phyloP scores from a whole-genome alignment of 768 basidiomycete species.

The Termitomyces sp. region DNA sequence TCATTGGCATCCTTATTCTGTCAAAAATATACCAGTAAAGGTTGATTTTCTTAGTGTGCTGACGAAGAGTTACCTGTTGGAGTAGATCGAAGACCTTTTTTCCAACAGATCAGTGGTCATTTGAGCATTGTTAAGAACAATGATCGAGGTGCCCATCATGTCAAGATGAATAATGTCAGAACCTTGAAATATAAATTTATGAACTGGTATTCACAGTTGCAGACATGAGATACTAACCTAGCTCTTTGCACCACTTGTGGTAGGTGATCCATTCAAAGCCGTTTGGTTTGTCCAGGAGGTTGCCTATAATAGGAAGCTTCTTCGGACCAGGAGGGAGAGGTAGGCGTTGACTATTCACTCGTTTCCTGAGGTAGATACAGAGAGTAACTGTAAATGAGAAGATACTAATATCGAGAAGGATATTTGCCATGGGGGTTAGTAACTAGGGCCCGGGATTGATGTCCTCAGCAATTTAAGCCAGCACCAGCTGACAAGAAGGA shows the following conservation, averaged over 20 bases:
- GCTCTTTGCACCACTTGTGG: too few relatives aligned
- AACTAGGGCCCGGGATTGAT: too few relatives aligned
- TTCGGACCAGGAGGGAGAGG: not conserved
- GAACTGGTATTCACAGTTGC: too few relatives aligned
- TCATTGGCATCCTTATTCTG: not conserved
- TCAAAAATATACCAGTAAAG: not conserved
- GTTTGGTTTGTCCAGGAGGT: too few relatives aligned
- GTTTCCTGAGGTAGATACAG: not conserved
- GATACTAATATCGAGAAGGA: too few relatives aligned
- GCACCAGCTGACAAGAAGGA: too few relatives aligned
- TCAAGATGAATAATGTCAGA: conserved; percentile 23
- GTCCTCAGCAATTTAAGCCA: too few relatives aligned
- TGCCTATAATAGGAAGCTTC: too few relatives aligned
- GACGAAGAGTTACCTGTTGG: not conserved
- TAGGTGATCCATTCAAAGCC: too few relatives aligned
- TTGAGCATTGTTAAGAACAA: conserved; percentile 18
- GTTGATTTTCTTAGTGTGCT: not conserved
- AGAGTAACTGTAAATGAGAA: not conserved
- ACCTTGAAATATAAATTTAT: conserved; percentile 4
- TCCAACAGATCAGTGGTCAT: conserved; percentile 20
- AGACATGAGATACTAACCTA: too few relatives aligned
- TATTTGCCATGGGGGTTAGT: too few relatives aligned
- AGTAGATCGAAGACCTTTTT: conserved; percentile 19
- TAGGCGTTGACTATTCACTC: not conserved
- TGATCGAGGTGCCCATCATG: conserved; percentile 16